Percentiles rank a stretch among this genome's conserved stretches.
phyloP scores from a whole-genome alignment of 2,329 filamentous ascomycete genomes.

The Trichoderma lentiforme region DNA sequence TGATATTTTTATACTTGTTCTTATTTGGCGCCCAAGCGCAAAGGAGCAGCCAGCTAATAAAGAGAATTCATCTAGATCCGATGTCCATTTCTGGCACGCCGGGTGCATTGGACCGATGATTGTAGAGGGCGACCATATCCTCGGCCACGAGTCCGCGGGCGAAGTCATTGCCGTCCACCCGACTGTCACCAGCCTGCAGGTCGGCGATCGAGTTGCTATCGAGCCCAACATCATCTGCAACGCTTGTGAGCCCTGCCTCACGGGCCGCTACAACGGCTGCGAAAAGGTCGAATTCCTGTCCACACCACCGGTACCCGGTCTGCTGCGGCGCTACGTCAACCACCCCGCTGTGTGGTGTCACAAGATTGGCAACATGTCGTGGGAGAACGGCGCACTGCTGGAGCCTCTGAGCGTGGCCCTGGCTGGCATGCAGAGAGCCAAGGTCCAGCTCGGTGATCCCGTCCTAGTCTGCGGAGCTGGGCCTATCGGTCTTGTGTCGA shows the following conservation, averaged over 20 bases:
- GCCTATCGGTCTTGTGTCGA: constrained; percentile 85
- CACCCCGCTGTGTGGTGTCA: constrained; percentile 94
- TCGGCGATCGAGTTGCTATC: constrained; percentile 87
- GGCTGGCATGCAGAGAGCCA: constrained; percentile 80
- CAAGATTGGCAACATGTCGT: constrained; percentile 90
- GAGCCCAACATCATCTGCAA: constrained; percentile 94
- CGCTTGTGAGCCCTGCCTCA: constrained; percentile 85
- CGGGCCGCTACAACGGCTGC: constrained; percentile 93
- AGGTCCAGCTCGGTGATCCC: constrained; percentile 78
- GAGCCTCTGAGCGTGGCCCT: constrained; percentile 89
- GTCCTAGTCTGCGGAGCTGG: constrained; percentile 89
- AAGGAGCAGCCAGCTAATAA: background rate
- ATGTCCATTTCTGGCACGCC: constrained; percentile 96
- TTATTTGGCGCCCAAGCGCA: background rate
- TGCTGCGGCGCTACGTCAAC: constrained; percentile 89
- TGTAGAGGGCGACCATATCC: constrained; percentile 81
- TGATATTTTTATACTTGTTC: constrained; percentile 9
- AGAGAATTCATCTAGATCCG: constrained; percentile 57
- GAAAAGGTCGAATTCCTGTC: constrained; percentile 81
- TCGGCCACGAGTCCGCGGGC: constrained; percentile 91
- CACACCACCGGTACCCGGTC: constrained; percentile 82
- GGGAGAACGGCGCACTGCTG: constrained; percentile 83
- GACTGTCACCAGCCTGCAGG: constrained; percentile 71
- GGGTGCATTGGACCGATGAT: constrained; percentile 97
- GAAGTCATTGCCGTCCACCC: constrained; percentile 77